Base-by-base conservation (phyloP, 2,329 filamentous ascomycete species). In the Leptographium lundbergii region DNA sequence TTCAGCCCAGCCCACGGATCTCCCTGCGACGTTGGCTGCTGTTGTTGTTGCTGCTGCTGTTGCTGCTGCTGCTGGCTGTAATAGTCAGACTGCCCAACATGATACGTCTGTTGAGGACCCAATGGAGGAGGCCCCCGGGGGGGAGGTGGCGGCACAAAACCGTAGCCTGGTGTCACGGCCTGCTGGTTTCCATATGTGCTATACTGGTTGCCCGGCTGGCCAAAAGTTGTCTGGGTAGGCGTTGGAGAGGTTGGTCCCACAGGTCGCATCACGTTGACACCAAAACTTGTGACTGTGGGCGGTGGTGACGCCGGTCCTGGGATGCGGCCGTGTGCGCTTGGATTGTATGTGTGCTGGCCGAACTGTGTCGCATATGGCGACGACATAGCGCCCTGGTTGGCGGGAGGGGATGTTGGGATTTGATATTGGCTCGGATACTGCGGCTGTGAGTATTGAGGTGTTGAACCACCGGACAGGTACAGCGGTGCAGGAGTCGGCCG, bases 61-160 rank as follows among this genome's bases (percentile, higher is more conserved):
- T 69, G 66, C 17, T 70, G 72, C 13, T 73, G 69, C 34, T 69
- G 66, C 17, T 60, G 57, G 19, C n/a, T 52, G 34, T 68, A 69
- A 58, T 70, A 68, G 56, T 72, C 68, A 36, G 61, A 58, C 42
- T 65, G 56, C 19, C 65, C 67, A 63, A 82, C 81, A 63, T 83
- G 79, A 32, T 82, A 78, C 11, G 81, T 85, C 68, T 85, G 82
- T 67, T 85, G 81, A 36, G 81, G 80, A 4, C 81, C 81, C 64
- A 85, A 67, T 1, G 82, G 82, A 9, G 82, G 82, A 4, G 82
- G 82, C 0, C 81, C 82, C 0, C 82, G 83, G 1, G 82, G 82
- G 1, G 82, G 83, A 7, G 83, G 82, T 3, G 83, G 83, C 5
- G 81, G 82, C 45, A 86, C 79, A 62, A 84, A 84, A 4, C 81